Evolutionary conservation across 768 basidiomycete species (phyloP), one percentile per base, ranked within the genome.

Genomic region (Wakefieldia striispora): DNA sequence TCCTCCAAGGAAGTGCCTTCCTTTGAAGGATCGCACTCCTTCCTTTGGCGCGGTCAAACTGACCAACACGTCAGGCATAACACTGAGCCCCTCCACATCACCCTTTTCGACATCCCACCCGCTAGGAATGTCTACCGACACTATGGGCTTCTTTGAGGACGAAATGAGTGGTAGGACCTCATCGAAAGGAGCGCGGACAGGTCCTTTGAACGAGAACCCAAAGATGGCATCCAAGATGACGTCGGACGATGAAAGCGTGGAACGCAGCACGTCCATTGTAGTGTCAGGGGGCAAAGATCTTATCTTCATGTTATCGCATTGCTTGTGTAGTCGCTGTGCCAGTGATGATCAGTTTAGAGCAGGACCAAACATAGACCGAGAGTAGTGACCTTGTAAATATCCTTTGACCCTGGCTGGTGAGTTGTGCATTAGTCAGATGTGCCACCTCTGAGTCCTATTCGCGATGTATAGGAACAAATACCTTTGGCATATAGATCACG

Each of bases 21-120:
- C 93, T 23, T 67, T 79, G 69, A 90, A 98, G 13, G 62, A 64
- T 60, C 73, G 79, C 9, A 89, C 91, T 3, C 97, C 97, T 58
- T 84, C 73, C 69, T 99, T 99, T 0, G 97, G 97, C 10, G 92
- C 95, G 0, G 97, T 99, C 64, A 99, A 71, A 61, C 91, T 95
- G 50, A 99, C 70, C 38, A 99, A 71, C 7, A 91, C 88, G 47
- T 89, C 81, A 0, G 95, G 88, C 16, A 80, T 68, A 43, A 97
- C 70, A 80, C 88, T 53, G 8, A 41, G 14, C 75, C 68, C 14
- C 73, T 78, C 40, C 68, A 72, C 4, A 70, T 72, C 43, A 78
- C 95, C 95, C 19, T 76, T 70, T 58, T 95, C 91, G 20, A 98
- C 92, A 60, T 94, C 83, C 97, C 97, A 99, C 8, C 95, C 97